phyloP scores from a whole-genome alignment of 805 yeast genomes.

The Myxozyma mucilagina region DNA sequence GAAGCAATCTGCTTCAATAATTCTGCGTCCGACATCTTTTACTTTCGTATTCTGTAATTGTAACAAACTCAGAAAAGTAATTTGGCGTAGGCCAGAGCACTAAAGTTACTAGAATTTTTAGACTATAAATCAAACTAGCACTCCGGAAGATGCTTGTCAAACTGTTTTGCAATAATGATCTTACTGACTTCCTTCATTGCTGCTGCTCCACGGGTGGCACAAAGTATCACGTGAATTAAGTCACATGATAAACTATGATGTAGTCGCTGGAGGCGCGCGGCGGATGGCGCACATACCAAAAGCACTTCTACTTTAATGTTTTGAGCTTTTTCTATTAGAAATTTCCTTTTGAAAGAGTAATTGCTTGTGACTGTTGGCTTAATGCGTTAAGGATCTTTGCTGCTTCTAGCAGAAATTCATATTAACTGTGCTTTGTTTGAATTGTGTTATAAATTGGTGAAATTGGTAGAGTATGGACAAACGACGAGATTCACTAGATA shows the following conservation, averaged over 20 bases:
- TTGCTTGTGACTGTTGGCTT: no score
- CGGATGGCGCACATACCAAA: background rate
- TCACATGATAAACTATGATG: conserved; percentile 2
- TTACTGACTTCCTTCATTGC: no score
- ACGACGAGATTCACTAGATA: conserved; percentile 17
- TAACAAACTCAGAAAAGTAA: background rate
- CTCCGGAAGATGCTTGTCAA: no score
- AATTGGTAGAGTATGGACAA: background rate
- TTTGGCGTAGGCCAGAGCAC: no score
- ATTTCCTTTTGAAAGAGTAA: no score
- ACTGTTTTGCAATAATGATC: no score
- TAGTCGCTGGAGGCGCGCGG: background rate
- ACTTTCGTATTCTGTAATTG: background rate
- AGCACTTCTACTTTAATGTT: background rate
- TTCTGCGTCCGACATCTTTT: conserved; percentile 31
- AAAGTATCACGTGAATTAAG: background rate
- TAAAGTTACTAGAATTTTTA: no score
- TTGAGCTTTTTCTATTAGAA: background rate
- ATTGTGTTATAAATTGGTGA: background rate
- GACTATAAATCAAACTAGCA: no score
- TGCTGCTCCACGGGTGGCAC: background rate
- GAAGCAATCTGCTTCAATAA: conserved; percentile 31
- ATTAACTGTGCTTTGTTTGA: background rate
- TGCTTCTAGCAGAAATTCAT: no score
- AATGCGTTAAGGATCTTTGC: no score